Evolutionary conservation across 202 grass and related monocot species (phyloP).

Genomic region (Carex sylvatica): DNA sequence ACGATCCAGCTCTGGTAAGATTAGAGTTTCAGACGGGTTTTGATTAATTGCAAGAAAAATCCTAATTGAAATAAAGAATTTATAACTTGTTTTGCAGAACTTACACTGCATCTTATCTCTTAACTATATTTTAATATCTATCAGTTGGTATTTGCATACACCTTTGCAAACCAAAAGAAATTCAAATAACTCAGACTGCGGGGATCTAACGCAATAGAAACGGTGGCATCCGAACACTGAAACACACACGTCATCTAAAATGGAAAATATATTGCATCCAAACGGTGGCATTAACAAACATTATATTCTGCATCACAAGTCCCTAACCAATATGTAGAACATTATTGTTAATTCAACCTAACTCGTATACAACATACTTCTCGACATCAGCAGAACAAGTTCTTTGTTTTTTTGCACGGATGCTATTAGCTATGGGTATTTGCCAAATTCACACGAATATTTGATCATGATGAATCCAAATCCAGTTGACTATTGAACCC

Average conservation of each 20-base stretch:
- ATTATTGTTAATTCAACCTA: not conserved
- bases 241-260: not conserved
- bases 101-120: not conserved
- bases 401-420: not conserved
- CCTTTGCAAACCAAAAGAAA: not conserved
- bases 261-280: no score
- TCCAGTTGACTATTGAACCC: not conserved
- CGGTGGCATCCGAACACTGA: not conserved
- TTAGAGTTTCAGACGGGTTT: not conserved
- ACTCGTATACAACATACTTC: not conserved
- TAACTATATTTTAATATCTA: not conserved
- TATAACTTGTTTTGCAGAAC: not conserved
- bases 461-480: not conserved
- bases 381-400: not conserved
- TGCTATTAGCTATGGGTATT: not conserved
- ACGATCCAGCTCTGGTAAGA: not conserved
- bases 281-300: not conserved
- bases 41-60: not conserved
- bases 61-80: not conserved
- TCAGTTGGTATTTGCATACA: not conserved
- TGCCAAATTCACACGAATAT: not conserved
- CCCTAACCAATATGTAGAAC: not conserved
- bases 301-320: not conserved
- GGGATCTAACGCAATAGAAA: not conserved
- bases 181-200: not conserved